These are phyloP conservation scores for Syncephalastrum sp. DNA, from an alignment of 371 early-diverging fungal genomes.

Conservation along the genomic window DNA sequence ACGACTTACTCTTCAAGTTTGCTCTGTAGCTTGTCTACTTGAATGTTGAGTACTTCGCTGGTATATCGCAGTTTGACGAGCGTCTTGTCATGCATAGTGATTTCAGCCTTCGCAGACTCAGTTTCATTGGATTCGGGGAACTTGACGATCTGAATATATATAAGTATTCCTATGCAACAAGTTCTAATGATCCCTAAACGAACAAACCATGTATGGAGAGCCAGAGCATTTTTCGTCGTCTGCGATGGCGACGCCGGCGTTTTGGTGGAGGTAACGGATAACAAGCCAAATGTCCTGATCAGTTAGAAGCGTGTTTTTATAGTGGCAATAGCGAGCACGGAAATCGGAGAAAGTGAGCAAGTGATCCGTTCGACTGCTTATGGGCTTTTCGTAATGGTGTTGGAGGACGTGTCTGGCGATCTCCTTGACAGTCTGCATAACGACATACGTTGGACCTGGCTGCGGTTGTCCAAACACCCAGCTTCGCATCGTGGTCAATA, in stretches of 20 bases:
- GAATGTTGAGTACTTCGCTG: conserved; percentile 38
- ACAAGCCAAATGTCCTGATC: conserved; percentile 36
- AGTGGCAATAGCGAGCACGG: conserved; percentile 19
- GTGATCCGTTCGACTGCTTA: conserved; percentile 13
- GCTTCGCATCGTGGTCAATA: conserved; percentile 2
- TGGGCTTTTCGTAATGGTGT: conserved; percentile 14
- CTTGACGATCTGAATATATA: conserved; percentile 24
- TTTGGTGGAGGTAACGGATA: conserved; percentile 27
- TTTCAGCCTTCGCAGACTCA: conserved; percentile 12
- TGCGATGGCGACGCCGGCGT: conserved; percentile 28
- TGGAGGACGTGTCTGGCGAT: conserved; percentile 18
- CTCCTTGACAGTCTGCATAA: conserved; percentile 32
- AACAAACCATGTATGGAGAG: conserved; percentile 19
- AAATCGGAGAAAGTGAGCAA: conserved; percentile 39
- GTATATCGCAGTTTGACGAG: conserved; percentile 49
- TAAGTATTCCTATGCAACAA: not conserved
- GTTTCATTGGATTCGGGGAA: conserved; percentile 24
- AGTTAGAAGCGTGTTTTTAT: conserved; percentile 24
- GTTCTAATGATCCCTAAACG: not conserved
- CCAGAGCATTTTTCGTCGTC: conserved; percentile 38
- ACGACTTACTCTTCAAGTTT: conserved; percentile 37
- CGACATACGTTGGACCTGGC: conserved; percentile 17
- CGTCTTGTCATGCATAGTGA: conserved; percentile 49
- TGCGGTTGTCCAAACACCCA: conserved; percentile 15
- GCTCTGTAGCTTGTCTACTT: conserved; percentile 47